Conservation (phyloP, 1,284 basidiomycete genomes). For the Ganoderma boninense region DNA sequence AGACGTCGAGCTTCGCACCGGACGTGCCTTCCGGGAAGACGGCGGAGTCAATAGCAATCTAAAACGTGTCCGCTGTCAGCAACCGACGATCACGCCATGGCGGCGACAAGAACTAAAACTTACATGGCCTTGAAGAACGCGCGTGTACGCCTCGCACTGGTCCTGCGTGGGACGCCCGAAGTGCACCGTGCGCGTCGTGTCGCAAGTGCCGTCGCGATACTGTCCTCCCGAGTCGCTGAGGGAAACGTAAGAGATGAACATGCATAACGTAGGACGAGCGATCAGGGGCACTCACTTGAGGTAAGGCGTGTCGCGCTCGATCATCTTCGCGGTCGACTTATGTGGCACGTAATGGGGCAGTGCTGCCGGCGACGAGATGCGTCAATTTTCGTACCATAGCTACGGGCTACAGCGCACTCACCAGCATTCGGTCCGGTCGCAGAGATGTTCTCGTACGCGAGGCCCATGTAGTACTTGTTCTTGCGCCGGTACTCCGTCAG, state of each 20-base stretch:
- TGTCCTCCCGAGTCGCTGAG: conserved; percentile 88
- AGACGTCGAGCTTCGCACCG: conserved; percentile 82
- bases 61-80: conserved; percentile 25
- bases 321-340: conserved; percentile 73
- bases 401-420: conserved; percentile 34
- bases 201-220: conserved; percentile 91
- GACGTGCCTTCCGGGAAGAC: conserved; percentile 91
- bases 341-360: conserved; percentile 92
- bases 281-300: conserved; percentile 74
- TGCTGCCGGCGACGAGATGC: conserved; percentile 51
- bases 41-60: conserved; percentile 92
- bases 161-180: conserved; percentile 86
- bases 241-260: conserved; percentile 22
- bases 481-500: conserved; percentile 83
- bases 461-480: conserved; percentile 83
- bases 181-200: conserved; percentile 91
- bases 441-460: conserved; percentile 95
- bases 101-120: conserved; percentile 42
- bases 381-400: not conserved
- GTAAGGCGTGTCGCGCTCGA: conserved; percentile 85
- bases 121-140: conserved; percentile 96
- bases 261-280: not conserved
- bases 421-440: conserved; percentile 89
- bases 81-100: conserved; percentile 6
- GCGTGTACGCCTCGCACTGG: conserved; percentile 91